Evolutionary conservation across 805 yeast species (phyloP).

Genomic region (Saturnispora saitoi): DNA sequence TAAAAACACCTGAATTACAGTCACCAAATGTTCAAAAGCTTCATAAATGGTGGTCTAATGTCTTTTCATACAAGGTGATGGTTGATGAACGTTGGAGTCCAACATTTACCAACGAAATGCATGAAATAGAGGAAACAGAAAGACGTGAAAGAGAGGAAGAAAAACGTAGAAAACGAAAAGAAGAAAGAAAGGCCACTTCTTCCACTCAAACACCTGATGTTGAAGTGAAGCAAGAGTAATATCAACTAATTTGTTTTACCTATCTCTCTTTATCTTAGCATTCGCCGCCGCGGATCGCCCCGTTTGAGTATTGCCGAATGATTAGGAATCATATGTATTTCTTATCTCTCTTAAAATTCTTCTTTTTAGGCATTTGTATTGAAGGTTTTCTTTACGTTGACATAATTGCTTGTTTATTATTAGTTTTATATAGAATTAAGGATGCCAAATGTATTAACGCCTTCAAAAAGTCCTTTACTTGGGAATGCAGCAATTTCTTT

Average conservation of each 20-base stretch:
- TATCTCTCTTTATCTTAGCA: too few relatives aligned
- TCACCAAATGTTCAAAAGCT: slow-evolving; percentile 15
- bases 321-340: not conserved
- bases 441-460: not conserved
- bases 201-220: slow-evolving; percentile 1
- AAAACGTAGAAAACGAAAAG: slow-evolving; percentile 30
- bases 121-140: slow-evolving; percentile 17
- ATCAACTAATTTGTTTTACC: not conserved
- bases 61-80: slow-evolving; percentile 23
- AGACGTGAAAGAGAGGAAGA: slow-evolving; percentile 24
- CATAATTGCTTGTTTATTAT: not conserved
- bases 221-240: not conserved
- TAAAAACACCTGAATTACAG: slow-evolving; percentile 31
- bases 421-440: not conserved
- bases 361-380: not conserved
- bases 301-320: not conserved
- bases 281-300: not conserved
- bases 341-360: not conserved
- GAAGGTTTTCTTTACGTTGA: not conserved
- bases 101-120: slow-evolving; percentile 19
- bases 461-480: slow-evolving; percentile 5
- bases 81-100: slow-evolving; percentile 25
- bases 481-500: slow-evolving; percentile 23
- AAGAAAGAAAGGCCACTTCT: slow-evolving; percentile 22
- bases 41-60: slow-evolving; percentile 16